Evolutionary conservation across 345 rosid genomes (phyloP), one percentile per base, ranked within the genome.

Genomic region (Gossypium thurberi): DNA sequence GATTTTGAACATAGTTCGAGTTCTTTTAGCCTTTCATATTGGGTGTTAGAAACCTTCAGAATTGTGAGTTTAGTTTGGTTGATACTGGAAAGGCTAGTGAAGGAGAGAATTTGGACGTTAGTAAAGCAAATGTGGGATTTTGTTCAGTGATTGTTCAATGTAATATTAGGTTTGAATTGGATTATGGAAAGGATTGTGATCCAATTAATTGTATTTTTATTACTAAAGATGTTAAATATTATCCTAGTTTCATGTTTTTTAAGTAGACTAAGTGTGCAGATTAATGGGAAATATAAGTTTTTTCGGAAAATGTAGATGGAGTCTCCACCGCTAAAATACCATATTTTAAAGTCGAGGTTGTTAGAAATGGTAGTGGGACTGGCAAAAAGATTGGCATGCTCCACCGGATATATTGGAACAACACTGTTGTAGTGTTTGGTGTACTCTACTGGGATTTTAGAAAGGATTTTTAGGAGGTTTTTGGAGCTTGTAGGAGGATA

Each of bases 311-410:
- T 25, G 0, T 25, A 25, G 3, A 87, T 56, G 1, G 72, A 82
- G 62, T 65, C 82, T 74, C 91, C 91, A 69, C 89, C 87, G 70
- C 84, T 75, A 85, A 87, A 80, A 75, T 70, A 86, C 20, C 88
- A 71, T 70, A 79, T 66, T 71, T 58, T 58, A 79, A 83, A 80
- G 17, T 69, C 46, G 60, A 92, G 87, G 12, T 59, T 55, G 1
- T 67, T 58, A 44, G 56, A 75, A 4, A 21, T 0, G 75, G 57
- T 25, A 0, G 28, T n/a, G 17, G 12, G 20, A 25, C 3, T 25
- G 84, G 26, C 0, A 25, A 25, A 64, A 72, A 58, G 69, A 33
- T 3, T 14, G 59, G 71, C 72, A 12, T 69, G 71, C 3, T 75
- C 86, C 64, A 55, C 48, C 4, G 82, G 82, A 17, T 85, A 76